Evolutionary conservation across 1,284 basidiomycete genomes (phyloP).

Genomic region (Cronartium ribicola): DNA sequence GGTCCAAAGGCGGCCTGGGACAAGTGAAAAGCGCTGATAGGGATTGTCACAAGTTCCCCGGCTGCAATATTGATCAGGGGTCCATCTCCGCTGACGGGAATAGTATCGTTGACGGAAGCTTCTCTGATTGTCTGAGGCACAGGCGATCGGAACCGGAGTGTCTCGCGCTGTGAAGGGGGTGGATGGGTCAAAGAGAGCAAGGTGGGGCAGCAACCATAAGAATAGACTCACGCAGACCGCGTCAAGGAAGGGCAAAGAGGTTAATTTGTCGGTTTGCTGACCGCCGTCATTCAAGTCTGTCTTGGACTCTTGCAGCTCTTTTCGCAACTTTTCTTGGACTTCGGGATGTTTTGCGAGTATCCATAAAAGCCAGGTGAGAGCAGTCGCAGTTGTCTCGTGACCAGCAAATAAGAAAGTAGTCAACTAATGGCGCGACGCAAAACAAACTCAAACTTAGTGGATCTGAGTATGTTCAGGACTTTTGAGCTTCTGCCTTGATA

Average conservation of each 20-base stretch:
- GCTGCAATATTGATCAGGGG: constrained; percentile 55
- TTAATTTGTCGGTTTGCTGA: neutral
- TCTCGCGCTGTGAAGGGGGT: constrained; percentile 55
- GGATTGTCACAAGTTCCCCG: constrained; percentile 62
- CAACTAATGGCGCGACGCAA: constrained; percentile 44
- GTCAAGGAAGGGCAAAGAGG: constrained; percentile 49
- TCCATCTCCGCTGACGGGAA: constrained; percentile 57
- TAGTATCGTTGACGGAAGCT: constrained; percentile 66
- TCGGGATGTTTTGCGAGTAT: constrained; percentile 60
- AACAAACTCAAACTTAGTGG: constrained; percentile 37
- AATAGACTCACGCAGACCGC: constrained; percentile 60
- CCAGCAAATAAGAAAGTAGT: constrained; percentile 48
- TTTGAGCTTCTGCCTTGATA: constrained; percentile 40
- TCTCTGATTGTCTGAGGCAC: constrained; percentile 60
- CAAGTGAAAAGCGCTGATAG: constrained; percentile 64
- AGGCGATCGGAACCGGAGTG: constrained; percentile 58
- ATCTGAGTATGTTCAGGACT: constrained; percentile 43
- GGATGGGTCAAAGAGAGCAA: neutral
- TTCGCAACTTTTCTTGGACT: constrained; percentile 61
- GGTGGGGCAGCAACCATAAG: too few relatives aligned
- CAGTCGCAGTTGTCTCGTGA: constrained; percentile 60
- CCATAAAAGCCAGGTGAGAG: constrained; percentile 69
- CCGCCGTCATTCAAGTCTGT: neutral
- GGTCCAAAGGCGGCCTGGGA: constrained; percentile 63
- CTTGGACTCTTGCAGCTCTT: constrained; percentile 51